A percentile compares a stretch with the other conserved stretches of the same genome.
These are phyloP conservation scores for Amphicarpaea edgeworthii DNA, from an alignment of 306 rosid species.

Conservation along the genomic window DNA sequence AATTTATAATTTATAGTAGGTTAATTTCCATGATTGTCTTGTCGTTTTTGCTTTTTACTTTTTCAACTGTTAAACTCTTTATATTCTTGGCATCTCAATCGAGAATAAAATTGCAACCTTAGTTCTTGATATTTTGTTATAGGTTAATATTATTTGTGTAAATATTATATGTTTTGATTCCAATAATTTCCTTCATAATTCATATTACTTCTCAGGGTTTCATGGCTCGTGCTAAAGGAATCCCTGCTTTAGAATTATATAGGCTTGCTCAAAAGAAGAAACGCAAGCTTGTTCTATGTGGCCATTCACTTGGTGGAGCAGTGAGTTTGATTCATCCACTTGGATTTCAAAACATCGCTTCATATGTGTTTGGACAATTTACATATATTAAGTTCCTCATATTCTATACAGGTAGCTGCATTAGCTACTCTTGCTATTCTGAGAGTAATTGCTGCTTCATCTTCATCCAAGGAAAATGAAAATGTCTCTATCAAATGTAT, in stretches of 20 bases:
- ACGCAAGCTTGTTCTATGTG: conserved; percentile 90
- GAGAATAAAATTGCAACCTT: conserved; percentile 4
- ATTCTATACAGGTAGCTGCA: conserved; percentile 77
- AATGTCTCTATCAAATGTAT: conserved; percentile 80
- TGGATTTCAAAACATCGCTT: conserved; percentile 24
- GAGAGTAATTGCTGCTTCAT: conserved; percentile 94
- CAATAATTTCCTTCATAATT: conserved; percentile 5
- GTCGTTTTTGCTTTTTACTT: background rate
- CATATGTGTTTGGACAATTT: conserved; percentile 26
- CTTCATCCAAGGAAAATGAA: conserved; percentile 82
- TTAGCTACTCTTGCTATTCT: conserved; percentile 98
- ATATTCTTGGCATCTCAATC: conserved; percentile 13
- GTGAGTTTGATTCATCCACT: conserved; percentile 60
- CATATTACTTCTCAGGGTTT: conserved; percentile 69
- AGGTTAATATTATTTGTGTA: background rate
- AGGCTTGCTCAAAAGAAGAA: conserved; percentile 97
- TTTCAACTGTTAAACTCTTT: background rate
- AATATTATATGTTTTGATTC: conserved; percentile 11
- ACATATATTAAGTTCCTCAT: conserved; percentile 36
- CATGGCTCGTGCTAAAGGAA: conserved; percentile 98
- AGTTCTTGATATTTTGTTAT: conserved; percentile 35
- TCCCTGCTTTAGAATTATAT: conserved; percentile 95
- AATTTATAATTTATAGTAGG: conserved; percentile 24
- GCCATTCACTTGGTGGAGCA: conserved; percentile 99
- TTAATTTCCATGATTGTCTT: conserved; percentile 7